Evolutionary conservation across 2,329 filamentous ascomycete species (phyloP).

Genomic region (Cladophialophora bantiana): DNA sequence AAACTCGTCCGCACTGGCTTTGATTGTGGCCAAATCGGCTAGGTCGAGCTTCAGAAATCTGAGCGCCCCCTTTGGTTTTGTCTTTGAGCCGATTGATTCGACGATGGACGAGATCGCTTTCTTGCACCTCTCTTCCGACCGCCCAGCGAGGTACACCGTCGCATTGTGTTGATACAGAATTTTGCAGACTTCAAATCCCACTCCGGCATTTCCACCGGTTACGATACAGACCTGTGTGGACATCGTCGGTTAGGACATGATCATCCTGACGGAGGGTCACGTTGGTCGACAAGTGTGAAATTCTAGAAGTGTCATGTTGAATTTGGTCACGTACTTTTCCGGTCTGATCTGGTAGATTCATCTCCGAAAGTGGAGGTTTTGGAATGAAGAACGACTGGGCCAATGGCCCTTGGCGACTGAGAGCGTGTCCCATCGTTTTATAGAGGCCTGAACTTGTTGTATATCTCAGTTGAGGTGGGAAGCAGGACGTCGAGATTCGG

Average conservation of each 20-base stretch:
- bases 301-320: neutral
- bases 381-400: conserved; percentile 37
- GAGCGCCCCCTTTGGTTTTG: conserved; percentile 31
- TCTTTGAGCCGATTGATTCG: neutral
- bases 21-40: conserved; percentile 40
- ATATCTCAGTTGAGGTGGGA: neutral
- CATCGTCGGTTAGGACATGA: neutral
- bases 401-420: conserved; percentile 3
- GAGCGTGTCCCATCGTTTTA: conserved; percentile 3
- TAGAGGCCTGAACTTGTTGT: neutral
- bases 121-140: conserved; percentile 23
- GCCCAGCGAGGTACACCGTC: conserved; percentile 44
- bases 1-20: conserved; percentile 35
- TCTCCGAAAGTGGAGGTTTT: conserved; percentile 44
- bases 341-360: conserved; percentile 22
- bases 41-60: conserved; percentile 47
- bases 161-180: conserved; percentile 63
- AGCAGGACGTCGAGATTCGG: neutral
- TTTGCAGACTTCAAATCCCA: conserved; percentile 61
- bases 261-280: neutral
- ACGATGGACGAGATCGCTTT: conserved; percentile 19
- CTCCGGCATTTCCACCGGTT: conserved; percentile 57
- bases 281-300: neutral
- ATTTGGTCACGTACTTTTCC: conserved; percentile 46
- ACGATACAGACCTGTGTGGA: conserved; percentile 52